Evolutionary conservation across 768 basidiomycete genomes (phyloP).

Genomic region (Termitomyces sp.): DNA sequence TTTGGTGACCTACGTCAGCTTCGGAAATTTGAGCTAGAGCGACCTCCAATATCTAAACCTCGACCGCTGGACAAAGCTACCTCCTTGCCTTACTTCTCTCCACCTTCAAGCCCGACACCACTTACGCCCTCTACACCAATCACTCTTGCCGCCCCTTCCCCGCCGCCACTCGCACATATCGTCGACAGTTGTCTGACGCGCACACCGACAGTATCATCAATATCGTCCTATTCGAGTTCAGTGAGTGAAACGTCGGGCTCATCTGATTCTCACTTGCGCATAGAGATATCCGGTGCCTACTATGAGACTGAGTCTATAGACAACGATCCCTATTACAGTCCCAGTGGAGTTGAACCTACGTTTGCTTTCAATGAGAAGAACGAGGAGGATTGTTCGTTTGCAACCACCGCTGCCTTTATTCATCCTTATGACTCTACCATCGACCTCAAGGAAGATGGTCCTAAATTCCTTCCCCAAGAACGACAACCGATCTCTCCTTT

Average conservation of each 20-base stretch:
- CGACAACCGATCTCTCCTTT: slow-evolving; percentile 37
- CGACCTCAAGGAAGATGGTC: slow-evolving; percentile 22
- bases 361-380: slow-evolving; percentile 14
- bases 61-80: slow-evolving; percentile 27
- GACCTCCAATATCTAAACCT: slow-evolving; percentile 58
- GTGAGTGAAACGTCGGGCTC: slow-evolving; percentile 18
- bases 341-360: slow-evolving; percentile 17
- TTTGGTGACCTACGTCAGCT: slow-evolving; percentile 79
- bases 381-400: slow-evolving; percentile 18
- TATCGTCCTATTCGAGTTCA: slow-evolving; percentile 18
- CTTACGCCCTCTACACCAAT: slow-evolving; percentile 14
- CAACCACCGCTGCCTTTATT: slow-evolving; percentile 44
- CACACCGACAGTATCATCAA: slow-evolving; percentile 12
- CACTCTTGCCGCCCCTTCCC: slow-evolving; percentile 18
- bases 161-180: slow-evolving; percentile 25
- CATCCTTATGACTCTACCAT: slow-evolving; percentile 35
- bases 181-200: slow-evolving; percentile 17
- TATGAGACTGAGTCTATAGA: slow-evolving; percentile 34
- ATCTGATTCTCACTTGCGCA: slow-evolving; percentile 20
- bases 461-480: slow-evolving; percentile 27
- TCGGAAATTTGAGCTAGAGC: slow-evolving; percentile 70
- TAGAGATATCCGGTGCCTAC: slow-evolving; percentile 38
- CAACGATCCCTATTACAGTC: slow-evolving; percentile 24
- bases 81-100: slow-evolving; percentile 16
- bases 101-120: slow-evolving; percentile 15